These are phyloP conservation scores for Fusarium kyushuense DNA, from an alignment of 2,329 filamentous ascomycete genomes.

Conservation along the genomic window DNA sequence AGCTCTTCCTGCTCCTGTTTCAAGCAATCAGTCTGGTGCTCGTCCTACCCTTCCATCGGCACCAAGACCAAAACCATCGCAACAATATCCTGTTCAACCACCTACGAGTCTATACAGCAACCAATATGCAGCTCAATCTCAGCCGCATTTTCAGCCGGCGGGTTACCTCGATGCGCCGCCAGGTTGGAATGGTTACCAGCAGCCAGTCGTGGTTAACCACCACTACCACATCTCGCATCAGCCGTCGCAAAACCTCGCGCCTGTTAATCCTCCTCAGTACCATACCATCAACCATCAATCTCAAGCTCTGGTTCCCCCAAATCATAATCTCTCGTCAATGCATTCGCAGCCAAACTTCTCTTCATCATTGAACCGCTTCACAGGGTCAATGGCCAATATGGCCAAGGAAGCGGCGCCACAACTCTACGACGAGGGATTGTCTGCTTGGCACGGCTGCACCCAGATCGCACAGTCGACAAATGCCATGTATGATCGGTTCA, in stretches of 20 bases:
- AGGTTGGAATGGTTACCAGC: constrained; percentile 50
- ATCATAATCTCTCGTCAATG: constrained; percentile 3
- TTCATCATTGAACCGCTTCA: constrained; percentile 51
- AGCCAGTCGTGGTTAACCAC: constrained; percentile 63
- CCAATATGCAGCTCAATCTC: constrained; percentile 42
- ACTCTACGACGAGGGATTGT: constrained; percentile 59
- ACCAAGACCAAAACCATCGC: constrained; percentile 18
- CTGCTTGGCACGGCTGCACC: constrained; percentile 56
- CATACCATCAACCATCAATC: constrained; percentile 1
- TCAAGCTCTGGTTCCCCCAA: constrained; percentile 9
- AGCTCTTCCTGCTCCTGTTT: background rate
- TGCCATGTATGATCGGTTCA: constrained; percentile 71
- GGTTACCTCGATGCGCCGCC: constrained; percentile 44
- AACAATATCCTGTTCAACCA: constrained; percentile 17
- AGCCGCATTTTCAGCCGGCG: constrained; percentile 40
- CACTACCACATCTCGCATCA: constrained; percentile 59
- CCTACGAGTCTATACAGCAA: constrained; percentile 34
- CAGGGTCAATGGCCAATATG: constrained; percentile 58
- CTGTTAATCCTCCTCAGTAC: constrained; percentile 3
- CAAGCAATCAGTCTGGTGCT: background rate
- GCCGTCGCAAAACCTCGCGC: constrained; percentile 3
- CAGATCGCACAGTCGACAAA: constrained; percentile 61
- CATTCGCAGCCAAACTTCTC: constrained; percentile 26
- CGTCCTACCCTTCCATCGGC: background rate
- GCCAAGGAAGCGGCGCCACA: constrained; percentile 56